Evolutionary conservation across 805 yeast genomes (phyloP).

Genomic region (Lachancea mirantina): DNA sequence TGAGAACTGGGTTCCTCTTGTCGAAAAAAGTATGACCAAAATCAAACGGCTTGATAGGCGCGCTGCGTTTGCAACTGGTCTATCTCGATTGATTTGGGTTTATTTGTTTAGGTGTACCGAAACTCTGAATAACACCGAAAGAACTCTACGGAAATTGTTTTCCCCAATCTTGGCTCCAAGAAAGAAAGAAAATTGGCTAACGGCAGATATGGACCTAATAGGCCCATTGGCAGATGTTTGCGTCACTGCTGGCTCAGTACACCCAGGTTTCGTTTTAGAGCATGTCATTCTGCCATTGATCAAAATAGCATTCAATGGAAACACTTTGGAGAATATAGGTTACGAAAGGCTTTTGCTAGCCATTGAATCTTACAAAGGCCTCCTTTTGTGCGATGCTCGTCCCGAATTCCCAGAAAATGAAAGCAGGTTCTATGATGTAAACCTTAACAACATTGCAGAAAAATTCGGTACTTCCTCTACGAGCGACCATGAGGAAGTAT

Average conservation of each 20-base stretch:
- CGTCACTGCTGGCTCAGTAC: slow-evolving; percentile 72
- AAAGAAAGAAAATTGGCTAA: slow-evolving; percentile 71
- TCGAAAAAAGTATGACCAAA: slow-evolving; percentile 55
- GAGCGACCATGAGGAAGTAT: slow-evolving; percentile 63
- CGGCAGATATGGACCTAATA: slow-evolving; percentile 52
- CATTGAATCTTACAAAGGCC: slow-evolving; percentile 62
- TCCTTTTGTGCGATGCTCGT: slow-evolving; percentile 56
- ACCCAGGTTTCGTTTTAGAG: slow-evolving; percentile 72
- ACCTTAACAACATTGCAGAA: slow-evolving; percentile 29
- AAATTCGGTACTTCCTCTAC: slow-evolving; percentile 25
- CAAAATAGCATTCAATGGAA: slow-evolving; percentile 51
- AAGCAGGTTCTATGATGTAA: slow-evolving; percentile 26
- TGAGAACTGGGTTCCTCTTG: slow-evolving; percentile 58
- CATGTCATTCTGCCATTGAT: slow-evolving; percentile 67
- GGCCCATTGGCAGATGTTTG: slow-evolving; percentile 64
- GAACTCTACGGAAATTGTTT: slow-evolving; percentile 62
- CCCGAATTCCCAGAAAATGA: slow-evolving; percentile 68
- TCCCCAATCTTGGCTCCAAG: slow-evolving; percentile 47
- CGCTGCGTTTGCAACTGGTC: slow-evolving; percentile 52
- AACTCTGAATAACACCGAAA: slow-evolving; percentile 78
- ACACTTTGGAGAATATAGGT: slow-evolving; percentile 49
- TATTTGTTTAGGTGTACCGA: slow-evolving; percentile 82
- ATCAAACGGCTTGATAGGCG: slow-evolving; percentile 47
- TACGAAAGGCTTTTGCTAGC: slow-evolving; percentile 70
- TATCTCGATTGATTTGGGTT: slow-evolving; percentile 81